Evolutionary conservation across 208 protist species (phyloP).

Genomic region (Crithidia mellificae): DNA sequence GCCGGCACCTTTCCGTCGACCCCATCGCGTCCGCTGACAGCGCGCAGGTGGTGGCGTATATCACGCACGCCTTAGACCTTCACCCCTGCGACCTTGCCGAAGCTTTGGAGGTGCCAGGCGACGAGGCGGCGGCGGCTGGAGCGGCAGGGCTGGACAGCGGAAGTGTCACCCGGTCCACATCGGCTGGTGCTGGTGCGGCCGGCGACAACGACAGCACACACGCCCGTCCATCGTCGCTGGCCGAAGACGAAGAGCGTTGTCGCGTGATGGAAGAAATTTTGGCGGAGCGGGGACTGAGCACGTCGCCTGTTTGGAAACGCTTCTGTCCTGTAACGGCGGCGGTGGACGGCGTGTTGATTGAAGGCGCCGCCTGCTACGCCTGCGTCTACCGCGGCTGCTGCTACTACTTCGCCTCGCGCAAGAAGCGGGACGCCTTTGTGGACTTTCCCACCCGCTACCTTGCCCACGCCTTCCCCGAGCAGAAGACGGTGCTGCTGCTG

Average conservation of each 20-base stretch:
- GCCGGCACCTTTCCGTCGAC: conserved; percentile 29
- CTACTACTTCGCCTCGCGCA: conserved; percentile 63
- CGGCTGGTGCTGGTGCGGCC: conserved; percentile 1
- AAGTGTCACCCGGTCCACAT: background rate
- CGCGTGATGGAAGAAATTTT: conserved; percentile 43
- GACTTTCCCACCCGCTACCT: conserved; percentile 67
- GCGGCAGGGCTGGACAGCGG: background rate
- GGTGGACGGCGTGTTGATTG: conserved; percentile 70
- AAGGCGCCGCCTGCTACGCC: conserved; percentile 64
- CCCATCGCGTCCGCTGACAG: conserved; percentile 24
- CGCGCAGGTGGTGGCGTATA: conserved; percentile 44
- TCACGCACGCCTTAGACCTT: conserved; percentile 51
- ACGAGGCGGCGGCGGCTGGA: background rate
- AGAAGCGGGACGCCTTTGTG: conserved; percentile 60
- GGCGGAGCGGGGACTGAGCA: conserved; percentile 22
- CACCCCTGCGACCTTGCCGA: conserved; percentile 40
- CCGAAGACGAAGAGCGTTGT: conserved; percentile 41
- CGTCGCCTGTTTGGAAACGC: conserved; percentile 64
- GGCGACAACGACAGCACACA: background rate
- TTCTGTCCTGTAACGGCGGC: conserved; percentile 84
- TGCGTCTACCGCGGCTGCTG: conserved; percentile 63
- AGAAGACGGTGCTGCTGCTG: conserved; percentile 62
- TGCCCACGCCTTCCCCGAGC: conserved; percentile 27
- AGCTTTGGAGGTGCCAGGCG: background rate
- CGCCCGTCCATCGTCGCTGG: conserved; percentile 23